Percentiles rank a stretch among this genome's conserved stretches.
Evolutionary conservation across 2,329 filamentous ascomycete genomes (phyloP).

Genomic region (Calonectria montana): DNA sequence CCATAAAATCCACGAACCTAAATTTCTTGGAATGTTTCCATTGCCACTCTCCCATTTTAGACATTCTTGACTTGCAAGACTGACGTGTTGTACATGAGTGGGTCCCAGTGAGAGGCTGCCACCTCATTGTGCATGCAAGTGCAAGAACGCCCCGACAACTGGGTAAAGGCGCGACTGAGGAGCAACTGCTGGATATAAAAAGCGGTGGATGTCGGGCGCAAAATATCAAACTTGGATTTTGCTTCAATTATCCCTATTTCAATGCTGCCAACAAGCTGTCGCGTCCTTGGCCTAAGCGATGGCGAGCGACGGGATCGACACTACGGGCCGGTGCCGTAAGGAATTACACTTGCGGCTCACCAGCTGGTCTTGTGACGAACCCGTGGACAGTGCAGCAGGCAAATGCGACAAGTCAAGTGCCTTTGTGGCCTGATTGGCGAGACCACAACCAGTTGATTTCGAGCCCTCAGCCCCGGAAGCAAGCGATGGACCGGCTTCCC

Average conservation of each 20-base stretch:
- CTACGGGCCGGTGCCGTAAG: conserved; percentile 8
- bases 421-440: conserved; percentile 40
- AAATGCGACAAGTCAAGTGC: conserved; percentile 39
- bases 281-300: neutral
- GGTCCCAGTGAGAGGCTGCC: conserved; percentile 41
- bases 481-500: conserved; percentile 22
- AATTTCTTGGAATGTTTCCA: conserved; percentile 3
- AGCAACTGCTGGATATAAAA: conserved; percentile 37
- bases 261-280: neutral
- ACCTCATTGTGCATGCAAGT: conserved; percentile 44
- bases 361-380: conserved; percentile 37
- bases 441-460: conserved; percentile 28
- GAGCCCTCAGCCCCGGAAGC: conserved; percentile 18
- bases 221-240: conserved; percentile 5
- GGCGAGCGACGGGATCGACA: conserved; percentile 6
- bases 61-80: conserved; percentile 7
- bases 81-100: conserved; percentile 42
- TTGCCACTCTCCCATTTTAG: conserved; percentile 1
- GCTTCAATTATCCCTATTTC: neutral
- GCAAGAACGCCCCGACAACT: conserved; percentile 28
- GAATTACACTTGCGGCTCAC: conserved; percentile 20
- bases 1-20: neutral
- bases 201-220: conserved; percentile 22
- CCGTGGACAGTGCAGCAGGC: conserved; percentile 41
- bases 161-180: conserved; percentile 29